Conservation (phyloP, 2,329 filamentous ascomycete genomes). For the Hymenoscyphus scutula region DNA sequence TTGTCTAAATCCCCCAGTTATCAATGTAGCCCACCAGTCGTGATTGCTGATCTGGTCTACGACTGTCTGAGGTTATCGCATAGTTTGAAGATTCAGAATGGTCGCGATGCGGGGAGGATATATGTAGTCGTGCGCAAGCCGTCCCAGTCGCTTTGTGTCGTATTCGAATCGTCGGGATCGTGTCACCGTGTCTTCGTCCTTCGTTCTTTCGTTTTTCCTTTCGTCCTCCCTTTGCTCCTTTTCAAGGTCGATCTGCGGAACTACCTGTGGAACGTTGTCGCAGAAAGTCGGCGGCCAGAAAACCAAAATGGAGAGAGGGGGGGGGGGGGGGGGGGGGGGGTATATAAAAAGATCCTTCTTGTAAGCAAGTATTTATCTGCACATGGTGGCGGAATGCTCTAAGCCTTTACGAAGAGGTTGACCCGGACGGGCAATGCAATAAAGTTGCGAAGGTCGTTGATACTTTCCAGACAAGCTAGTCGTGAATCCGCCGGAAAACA, state of each 20-base stretch:
- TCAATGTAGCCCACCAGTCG: neutral
- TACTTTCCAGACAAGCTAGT: neutral
- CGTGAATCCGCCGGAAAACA: neutral
- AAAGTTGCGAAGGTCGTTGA: constrained; percentile 4
- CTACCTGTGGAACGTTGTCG: neutral
- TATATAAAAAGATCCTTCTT: neutral
- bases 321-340: neutral
- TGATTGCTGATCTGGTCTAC: neutral
- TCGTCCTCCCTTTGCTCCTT: constrained; percentile 1
- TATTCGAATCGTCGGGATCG: neutral
- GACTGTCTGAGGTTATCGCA: constrained; percentile 7
- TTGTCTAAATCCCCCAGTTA: neutral
- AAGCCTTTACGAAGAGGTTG: neutral
- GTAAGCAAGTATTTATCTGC: neutral
- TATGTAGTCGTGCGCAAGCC: neutral
- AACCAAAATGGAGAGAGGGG: neutral
- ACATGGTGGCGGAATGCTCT: neutral
- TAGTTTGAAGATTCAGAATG: constrained; percentile 2
- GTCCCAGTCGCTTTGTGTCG: neutral
- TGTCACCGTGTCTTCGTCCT: neutral
- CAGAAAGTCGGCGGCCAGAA: neutral
- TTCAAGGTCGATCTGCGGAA: neutral
- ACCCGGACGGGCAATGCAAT: neutral
- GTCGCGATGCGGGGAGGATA: neutral
- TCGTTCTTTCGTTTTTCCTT: neutral